These are phyloP conservation scores for Fraxinus pennsylvanica DNA, from an alignment of 257 asterid species.

Conservation along the genomic window DNA sequence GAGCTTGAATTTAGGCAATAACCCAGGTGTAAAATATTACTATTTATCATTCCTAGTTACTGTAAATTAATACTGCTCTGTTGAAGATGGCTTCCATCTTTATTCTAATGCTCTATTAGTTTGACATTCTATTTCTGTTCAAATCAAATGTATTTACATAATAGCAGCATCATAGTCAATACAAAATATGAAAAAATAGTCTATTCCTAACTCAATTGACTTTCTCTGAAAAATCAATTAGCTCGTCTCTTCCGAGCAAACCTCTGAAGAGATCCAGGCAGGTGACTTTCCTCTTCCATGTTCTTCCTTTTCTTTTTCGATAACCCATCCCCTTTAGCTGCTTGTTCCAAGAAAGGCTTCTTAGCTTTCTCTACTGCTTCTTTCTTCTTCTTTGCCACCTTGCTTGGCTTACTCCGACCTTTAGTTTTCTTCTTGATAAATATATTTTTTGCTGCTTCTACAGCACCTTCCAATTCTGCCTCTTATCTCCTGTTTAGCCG, in stretches of 20 bases:
- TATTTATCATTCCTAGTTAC: no score
- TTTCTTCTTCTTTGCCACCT: slow-evolving; percentile 67
- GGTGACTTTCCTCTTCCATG: slow-evolving; percentile 31
- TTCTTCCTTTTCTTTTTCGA: slow-evolving; percentile 61
- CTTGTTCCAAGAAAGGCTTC: slow-evolving; percentile 57
- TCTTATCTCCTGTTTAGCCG: slow-evolving; percentile 51
- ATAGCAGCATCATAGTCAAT: no score
- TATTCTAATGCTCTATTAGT: no score
- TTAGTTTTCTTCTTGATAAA: slow-evolving; percentile 74
- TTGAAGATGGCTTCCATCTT: no score
- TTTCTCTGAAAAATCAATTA: slow-evolving; percentile 24
- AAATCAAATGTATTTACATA: no score
- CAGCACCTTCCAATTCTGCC: slow-evolving; percentile 66
- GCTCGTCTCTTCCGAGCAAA: slow-evolving; percentile 53
- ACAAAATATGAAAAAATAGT: no score
- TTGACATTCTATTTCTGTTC: no score
- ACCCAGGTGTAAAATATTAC: not conserved
- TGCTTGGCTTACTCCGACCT: slow-evolving; percentile 89
- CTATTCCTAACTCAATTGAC: no score
- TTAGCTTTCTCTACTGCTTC: slow-evolving; percentile 66
- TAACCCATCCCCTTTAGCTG: slow-evolving; percentile 31
- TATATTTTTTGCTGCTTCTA: slow-evolving; percentile 55
- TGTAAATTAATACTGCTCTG: no score
- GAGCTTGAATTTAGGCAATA: not conserved
- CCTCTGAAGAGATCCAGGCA: slow-evolving; percentile 70